Conservation (phyloP, 495 filamentous ascomycete species). For the Friedmanniomyces simplex region DNA sequence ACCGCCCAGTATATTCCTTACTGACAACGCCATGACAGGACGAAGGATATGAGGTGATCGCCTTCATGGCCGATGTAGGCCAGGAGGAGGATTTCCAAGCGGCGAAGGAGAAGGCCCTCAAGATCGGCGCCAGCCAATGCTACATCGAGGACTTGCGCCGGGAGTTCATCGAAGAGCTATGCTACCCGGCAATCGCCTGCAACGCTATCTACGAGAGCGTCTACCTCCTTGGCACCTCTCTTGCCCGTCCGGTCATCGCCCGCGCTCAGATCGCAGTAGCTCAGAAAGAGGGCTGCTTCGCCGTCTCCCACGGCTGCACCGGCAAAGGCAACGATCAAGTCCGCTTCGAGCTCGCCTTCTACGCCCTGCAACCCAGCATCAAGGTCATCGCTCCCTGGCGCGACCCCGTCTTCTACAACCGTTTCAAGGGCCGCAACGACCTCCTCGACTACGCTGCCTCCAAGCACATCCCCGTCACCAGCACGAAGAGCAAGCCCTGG, state of each 20-base stretch:
- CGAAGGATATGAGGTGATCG: conserved; percentile 57
- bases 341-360: conserved; percentile 72
- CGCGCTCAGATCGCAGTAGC: conserved; percentile 69
- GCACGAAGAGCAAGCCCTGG: conserved; percentile 81
- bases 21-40: conserved; percentile 28
- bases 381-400: conserved; percentile 89
- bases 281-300: conserved; percentile 52
- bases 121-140: conserved; percentile 56
- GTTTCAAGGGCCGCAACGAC: conserved; percentile 74
- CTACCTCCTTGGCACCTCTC: conserved; percentile 60
- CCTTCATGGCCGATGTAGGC: conserved; percentile 42
- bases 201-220: conserved; percentile 80
- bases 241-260: conserved; percentile 85
- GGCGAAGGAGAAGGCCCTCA: conserved; percentile 54
- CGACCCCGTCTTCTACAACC: conserved; percentile 69
- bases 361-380: conserved; percentile 54
- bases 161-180: conserved; percentile 60
- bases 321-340: conserved; percentile 85
- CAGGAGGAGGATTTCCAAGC: conserved; percentile 51
- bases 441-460: conserved; percentile 76
- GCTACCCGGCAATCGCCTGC: conserved; percentile 79
- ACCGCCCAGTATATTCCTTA: background rate
- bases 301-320: conserved; percentile 71
- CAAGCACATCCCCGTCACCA: conserved; percentile 73
- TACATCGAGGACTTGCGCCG: conserved; percentile 56